Evolutionary conservation across 805 yeast genomes (phyloP).

Genomic region (Cyberlindnera xishuangbannaensis): DNA sequence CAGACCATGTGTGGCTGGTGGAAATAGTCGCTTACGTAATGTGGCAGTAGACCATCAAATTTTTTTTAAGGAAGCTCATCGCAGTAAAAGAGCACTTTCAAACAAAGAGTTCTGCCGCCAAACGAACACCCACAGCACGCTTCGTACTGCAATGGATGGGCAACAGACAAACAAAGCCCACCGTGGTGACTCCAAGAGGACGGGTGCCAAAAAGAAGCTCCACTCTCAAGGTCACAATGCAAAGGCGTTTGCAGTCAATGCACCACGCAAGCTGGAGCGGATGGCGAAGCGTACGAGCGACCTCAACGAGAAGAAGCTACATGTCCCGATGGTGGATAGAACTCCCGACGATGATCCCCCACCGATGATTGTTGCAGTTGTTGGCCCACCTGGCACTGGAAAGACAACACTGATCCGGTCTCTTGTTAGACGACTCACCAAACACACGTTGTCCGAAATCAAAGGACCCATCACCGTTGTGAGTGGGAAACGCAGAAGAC

Average conservation of each 20-base stretch:
- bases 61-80: too few species aligned
- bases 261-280: slow-evolving; percentile 81
- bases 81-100: too few species aligned
- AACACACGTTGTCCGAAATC: slow-evolving; percentile 77
- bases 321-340: slow-evolving; percentile 96
- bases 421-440: slow-evolving; percentile 78
- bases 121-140: too few species aligned
- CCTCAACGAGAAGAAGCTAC: slow-evolving; percentile 71
- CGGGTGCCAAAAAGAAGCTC: slow-evolving; percentile 76
- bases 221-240: slow-evolving; percentile 85
- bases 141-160: slow-evolving; percentile 28
- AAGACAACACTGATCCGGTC: slow-evolving; percentile 90
- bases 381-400: slow-evolving; percentile 99
- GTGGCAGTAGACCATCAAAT: too few species aligned
- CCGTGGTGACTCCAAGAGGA: slow-evolving; percentile 50
- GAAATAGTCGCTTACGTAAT: too few species aligned
- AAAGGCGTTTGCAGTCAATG: slow-evolving; percentile 75
- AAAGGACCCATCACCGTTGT: slow-evolving; percentile 97
- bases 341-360: slow-evolving; percentile 98
- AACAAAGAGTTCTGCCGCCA: not conserved
- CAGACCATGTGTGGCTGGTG: too few species aligned
- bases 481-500: slow-evolving; percentile 86
- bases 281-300: slow-evolving; percentile 84
- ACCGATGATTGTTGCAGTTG: slow-evolving; percentile 92
- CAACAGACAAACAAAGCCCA: slow-evolving; percentile 76